Conservation (phyloP, 2,329 filamentous ascomycete genomes). For the Arthrinium phaeospermum region DNA sequence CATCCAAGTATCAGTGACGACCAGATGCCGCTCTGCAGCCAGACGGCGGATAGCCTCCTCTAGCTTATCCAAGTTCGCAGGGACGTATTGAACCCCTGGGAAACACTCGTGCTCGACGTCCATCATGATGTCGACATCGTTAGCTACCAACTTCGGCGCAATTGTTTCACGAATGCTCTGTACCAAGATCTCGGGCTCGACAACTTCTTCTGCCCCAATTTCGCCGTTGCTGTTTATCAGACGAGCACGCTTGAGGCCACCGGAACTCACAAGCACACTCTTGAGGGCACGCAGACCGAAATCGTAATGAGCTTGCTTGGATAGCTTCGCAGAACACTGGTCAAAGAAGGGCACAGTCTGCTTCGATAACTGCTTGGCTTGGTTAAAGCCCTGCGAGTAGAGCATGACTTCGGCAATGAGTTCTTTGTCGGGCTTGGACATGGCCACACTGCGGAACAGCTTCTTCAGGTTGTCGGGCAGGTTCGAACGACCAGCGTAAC, state of each 20-base stretch:
- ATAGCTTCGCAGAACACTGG: conserved; percentile 78
- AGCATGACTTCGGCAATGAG: conserved; percentile 99
- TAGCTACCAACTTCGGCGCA: conserved; percentile 92
- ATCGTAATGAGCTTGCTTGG: conserved; percentile 98
- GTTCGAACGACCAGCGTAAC: conserved; percentile 97
- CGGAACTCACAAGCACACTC: conserved; percentile 97
- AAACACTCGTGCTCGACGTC: conserved; percentile 85
- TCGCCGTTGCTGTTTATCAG: conserved; percentile 64
- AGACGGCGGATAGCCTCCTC: conserved; percentile 82
- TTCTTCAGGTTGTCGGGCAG: conserved; percentile 99
- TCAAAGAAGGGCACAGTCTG: conserved; percentile 99
- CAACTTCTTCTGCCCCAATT: conserved; percentile 70
- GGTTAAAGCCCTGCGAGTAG: conserved; percentile 98
- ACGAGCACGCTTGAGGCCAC: conserved; percentile 88
- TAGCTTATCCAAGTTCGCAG: conserved; percentile 81
- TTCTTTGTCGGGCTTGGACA: conserved; percentile 99
- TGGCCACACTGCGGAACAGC: conserved; percentile 97
- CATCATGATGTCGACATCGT: conserved; percentile 88
- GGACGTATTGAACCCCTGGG: conserved; percentile 90
- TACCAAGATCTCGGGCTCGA: conserved; percentile 97
- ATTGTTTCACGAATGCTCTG: conserved; percentile 99
- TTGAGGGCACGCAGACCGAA: conserved; percentile 97
- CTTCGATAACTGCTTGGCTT: conserved; percentile 91
- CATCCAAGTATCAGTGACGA: conserved; percentile 95
- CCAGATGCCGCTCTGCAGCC: conserved; percentile 83